These are phyloP conservation scores for Stygiomarasmius scandens DNA, from an alignment of 1,284 basidiomycete genomes.

Conservation along the genomic window DNA sequence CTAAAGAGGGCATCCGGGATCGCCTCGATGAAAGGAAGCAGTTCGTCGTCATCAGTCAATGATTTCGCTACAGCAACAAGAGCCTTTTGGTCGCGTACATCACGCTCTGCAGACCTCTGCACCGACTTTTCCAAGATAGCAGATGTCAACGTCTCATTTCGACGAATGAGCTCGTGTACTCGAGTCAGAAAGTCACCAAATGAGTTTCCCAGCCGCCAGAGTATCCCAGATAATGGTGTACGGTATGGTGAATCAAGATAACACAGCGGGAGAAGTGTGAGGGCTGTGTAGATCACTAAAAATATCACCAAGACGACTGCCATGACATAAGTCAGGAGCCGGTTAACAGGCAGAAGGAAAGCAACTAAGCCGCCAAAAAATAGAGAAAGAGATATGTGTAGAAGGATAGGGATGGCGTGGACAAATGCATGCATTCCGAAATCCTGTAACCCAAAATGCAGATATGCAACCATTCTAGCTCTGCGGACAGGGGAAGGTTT, in stretches of 20 bases:
- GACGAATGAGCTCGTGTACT: neutral
- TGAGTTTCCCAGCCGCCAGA: constrained; percentile 1
- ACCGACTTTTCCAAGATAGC: neutral
- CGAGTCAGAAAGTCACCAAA: neutral
- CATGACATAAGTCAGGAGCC: neutral
- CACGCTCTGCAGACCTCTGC: neutral
- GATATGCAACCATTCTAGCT: constrained; percentile 8
- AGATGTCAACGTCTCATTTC: neutral
- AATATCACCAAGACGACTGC: neutral
- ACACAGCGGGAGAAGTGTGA: constrained; percentile 7
- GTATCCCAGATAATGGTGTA: constrained; percentile 7
- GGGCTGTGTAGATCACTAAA: neutral
- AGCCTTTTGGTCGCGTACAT: neutral
- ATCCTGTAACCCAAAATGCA: constrained; percentile 9
- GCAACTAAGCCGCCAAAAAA: constrained; percentile 13
- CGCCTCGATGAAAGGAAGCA: neutral
- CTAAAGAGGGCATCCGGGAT: neutral
- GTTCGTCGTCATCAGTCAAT: neutral
- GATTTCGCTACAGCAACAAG: neutral
- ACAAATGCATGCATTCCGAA: constrained; percentile 11
- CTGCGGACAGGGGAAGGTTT: neutral
- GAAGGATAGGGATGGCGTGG: constrained; percentile 13
- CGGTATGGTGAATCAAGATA: constrained; percentile 5
- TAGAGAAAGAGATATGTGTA: constrained; percentile 14
- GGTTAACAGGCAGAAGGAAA: constrained; percentile 9